Conservation (phyloP, 2,329 filamentous ascomycete species). For the Penicillium sclerotiorum region DNA sequence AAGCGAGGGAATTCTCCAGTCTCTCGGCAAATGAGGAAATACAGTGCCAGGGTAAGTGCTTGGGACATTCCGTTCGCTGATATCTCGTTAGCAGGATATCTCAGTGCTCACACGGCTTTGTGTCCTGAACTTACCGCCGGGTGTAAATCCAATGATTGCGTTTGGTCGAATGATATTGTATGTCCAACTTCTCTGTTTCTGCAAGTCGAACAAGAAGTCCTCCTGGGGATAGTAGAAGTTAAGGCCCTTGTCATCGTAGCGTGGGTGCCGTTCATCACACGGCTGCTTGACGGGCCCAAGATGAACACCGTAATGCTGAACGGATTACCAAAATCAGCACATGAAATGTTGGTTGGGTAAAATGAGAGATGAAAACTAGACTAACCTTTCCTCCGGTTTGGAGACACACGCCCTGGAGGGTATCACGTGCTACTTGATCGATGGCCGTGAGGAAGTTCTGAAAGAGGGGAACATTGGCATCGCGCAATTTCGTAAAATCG, state of each 20-base stretch:
- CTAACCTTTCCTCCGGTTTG: slow-evolving; percentile 36
- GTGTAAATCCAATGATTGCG: slow-evolving; percentile 32
- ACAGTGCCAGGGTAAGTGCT: slow-evolving; percentile 30
- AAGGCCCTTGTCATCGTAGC: slow-evolving; percentile 21
- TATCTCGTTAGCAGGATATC: no score
- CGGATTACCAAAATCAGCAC: no score
- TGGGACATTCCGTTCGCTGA: slow-evolving; percentile 34
- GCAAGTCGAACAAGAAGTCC: slow-evolving; percentile 21
- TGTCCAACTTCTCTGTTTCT: slow-evolving; percentile 23
- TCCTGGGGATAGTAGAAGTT: slow-evolving; percentile 30
- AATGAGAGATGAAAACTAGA: no score
- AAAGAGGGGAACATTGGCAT: slow-evolving; percentile 34
- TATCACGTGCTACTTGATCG: slow-evolving; percentile 21
- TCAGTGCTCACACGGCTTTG: no score
- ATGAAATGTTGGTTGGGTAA: no score
- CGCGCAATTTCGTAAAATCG: slow-evolving; percentile 29
- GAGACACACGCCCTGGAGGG: slow-evolving; percentile 29
- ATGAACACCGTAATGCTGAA: slow-evolving; percentile 35
- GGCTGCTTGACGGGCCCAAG: slow-evolving; percentile 28
- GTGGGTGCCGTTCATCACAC: slow-evolving; percentile 21
- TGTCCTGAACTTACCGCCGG: slow-evolving; percentile 28
- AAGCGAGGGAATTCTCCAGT: slow-evolving; percentile 21
- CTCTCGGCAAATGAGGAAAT: slow-evolving; percentile 32
- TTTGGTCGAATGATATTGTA: slow-evolving; percentile 34
- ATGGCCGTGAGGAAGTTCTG: slow-evolving; percentile 37